phyloP scores from a whole-genome alignment of 2,329 filamentous ascomycete genomes.

The Xylariaceae sp. region DNA sequence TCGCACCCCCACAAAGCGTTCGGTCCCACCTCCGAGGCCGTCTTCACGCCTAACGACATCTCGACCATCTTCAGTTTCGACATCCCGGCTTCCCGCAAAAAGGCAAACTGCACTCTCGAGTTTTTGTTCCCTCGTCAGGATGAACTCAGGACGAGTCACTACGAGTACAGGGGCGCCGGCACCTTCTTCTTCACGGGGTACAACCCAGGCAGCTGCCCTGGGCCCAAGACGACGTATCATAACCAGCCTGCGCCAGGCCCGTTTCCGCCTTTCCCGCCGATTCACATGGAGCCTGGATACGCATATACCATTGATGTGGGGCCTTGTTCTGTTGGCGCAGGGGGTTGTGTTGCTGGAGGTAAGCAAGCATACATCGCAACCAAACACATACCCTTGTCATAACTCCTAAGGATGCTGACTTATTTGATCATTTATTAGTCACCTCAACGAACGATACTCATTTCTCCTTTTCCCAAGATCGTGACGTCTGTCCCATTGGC shows the following conservation, averaged over 20 bases:
- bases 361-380: constrained; percentile 4
- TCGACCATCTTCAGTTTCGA: constrained; percentile 44
- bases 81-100: constrained; percentile 34
- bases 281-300: constrained; percentile 33
- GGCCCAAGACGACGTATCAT: constrained; percentile 27
- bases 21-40: constrained; percentile 37
- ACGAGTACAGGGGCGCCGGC: constrained; percentile 35
- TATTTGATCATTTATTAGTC: constrained; percentile 18
- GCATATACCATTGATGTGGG: constrained; percentile 32
- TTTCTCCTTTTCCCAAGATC: constrained; percentile 30
- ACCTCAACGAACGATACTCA: constrained; percentile 31
- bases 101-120: constrained; percentile 43
- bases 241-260: constrained; percentile 26
- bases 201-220: constrained; percentile 28
- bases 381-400: background rate
- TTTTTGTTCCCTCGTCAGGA: constrained; percentile 40
- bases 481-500: constrained; percentile 27
- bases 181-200: constrained; percentile 32
- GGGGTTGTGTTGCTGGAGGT: constrained; percentile 30
- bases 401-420: too few species aligned
- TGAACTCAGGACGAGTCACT: constrained; percentile 34
- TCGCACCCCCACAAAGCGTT: constrained; percentile 34
- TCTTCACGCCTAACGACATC: constrained; percentile 36
- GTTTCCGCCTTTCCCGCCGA: constrained; percentile 27
- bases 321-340: constrained; percentile 27